Evolutionary conservation across 164 flowering plant genomes (phyloP).

Genomic region (Vitis vinifera): DNA sequence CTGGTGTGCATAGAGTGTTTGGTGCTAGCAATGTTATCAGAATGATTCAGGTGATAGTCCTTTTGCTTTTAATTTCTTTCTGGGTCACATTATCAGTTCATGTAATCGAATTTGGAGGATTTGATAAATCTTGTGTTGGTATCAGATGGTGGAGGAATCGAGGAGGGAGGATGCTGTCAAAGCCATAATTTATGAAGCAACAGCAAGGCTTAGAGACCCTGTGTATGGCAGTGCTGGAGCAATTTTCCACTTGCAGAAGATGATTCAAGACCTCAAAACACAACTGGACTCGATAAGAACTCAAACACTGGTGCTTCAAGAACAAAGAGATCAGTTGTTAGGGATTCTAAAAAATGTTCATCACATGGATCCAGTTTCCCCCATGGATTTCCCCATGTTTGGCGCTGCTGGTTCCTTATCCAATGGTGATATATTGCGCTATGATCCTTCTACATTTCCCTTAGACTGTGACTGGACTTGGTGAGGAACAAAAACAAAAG

Average conservation of each 20-base stretch:
- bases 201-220: conserved; percentile 36
- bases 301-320: conserved; percentile 13
- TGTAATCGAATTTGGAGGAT: no score
- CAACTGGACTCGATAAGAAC: conserved; percentile 21
- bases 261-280: conserved; percentile 21
- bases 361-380: conserved; percentile 4
- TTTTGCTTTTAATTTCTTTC: no score
- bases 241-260: conserved; percentile 33
- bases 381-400: conserved; percentile 1
- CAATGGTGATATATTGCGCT: conserved; percentile 1
- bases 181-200: conserved; percentile 40
- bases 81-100: no score
- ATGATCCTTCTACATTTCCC: conserved; percentile 9
- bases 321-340: conserved; percentile 24
- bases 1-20: conserved; percentile 44
- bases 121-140: not conserved
- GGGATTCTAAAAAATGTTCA: conserved; percentile 21
- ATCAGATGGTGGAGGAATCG: conserved; percentile 39
- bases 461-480: no score
- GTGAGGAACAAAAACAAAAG: no score
- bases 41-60: conserved; percentile 39
- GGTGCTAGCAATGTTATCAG: conserved; percentile 59
- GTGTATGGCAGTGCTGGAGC: conserved; percentile 40
- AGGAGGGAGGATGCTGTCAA: conserved; percentile 44
- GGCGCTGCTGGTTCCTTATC: not conserved